A percentile compares a stretch with the other conserved stretches of the same genome.
These are phyloP conservation scores for Cladosporium halotolerans DNA, from an alignment of 2,329 filamentous ascomycete genomes.

Conservation along the genomic window DNA sequence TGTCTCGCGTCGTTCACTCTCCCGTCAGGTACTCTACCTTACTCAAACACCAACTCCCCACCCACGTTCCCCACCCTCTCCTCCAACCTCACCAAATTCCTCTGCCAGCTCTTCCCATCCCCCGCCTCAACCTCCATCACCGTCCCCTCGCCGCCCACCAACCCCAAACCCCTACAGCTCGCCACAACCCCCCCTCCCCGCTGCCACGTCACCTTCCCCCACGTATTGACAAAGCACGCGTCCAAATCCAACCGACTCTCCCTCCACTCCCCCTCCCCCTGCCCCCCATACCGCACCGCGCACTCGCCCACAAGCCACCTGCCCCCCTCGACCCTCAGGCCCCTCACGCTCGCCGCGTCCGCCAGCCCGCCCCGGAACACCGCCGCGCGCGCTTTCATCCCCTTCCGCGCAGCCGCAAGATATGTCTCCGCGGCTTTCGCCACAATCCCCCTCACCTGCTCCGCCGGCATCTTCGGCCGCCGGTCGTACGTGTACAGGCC, in stretches of 20 bases:
- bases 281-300: constrained; percentile 1
- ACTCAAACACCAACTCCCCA: constrained; percentile 1
- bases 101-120: constrained; percentile 10
- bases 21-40: neutral
- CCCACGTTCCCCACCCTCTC: constrained; percentile 7
- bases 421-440: constrained; percentile 48
- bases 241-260: constrained; percentile 1
- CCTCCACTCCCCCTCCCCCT: neutral
- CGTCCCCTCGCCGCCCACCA: neutral
- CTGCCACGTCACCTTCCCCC: constrained; percentile 7
- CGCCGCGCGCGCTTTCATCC: neutral
- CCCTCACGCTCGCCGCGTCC: neutral
- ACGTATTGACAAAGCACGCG: constrained; percentile 8
- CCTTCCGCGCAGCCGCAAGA: neutral
- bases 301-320: constrained; percentile 4
- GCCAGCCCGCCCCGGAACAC: constrained; percentile 1
- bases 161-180: neutral
- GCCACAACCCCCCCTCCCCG: neutral
- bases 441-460: constrained; percentile 53
- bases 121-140: constrained; percentile 9
- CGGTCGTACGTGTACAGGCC: constrained; percentile 60
- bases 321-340: neutral
- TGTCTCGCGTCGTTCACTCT: neutral
- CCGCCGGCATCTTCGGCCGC: constrained; percentile 53
- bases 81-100: constrained; percentile 8